Conservation (phyloP, 2,329 filamentous ascomycete genomes). For the Neonectria sp. region DNA sequence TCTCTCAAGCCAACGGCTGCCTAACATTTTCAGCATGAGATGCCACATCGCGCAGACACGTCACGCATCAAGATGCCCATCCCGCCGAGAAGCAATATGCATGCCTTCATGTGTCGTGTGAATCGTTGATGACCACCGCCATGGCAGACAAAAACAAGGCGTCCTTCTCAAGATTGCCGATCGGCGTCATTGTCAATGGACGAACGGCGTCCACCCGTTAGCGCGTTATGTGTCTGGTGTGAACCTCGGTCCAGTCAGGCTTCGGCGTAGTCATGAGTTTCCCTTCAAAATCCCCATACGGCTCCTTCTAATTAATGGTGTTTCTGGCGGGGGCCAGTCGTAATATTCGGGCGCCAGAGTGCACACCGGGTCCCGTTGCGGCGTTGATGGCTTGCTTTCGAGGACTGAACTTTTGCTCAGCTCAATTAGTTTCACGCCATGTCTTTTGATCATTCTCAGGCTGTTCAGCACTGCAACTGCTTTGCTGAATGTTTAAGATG, state of each 20-base stretch:
- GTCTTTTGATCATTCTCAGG: too few relatives aligned
- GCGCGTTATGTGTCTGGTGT: background rate
- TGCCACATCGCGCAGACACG: conserved; percentile 35
- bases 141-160: too few relatives aligned
- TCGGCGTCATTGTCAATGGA: background rate
- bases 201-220: background rate
- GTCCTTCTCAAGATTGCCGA: too few relatives aligned
- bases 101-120: too few relatives aligned
- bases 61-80: conserved; percentile 27
- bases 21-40: conserved; percentile 6
- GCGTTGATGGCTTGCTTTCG: too few relatives aligned
- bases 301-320: background rate
- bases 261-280: background rate
- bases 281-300: background rate
- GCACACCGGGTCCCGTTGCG: too few relatives aligned
- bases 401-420: too few relatives aligned
- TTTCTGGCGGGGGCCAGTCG: background rate
- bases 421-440: too few relatives aligned
- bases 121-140: too few relatives aligned
- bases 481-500: too few relatives aligned
- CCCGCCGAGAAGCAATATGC: background rate
- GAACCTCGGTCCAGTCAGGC: background rate
- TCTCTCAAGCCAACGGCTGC: conserved; percentile 29
- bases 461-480: too few relatives aligned
- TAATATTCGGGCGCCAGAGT: too few relatives aligned